A percentile compares a stretch with the other conserved stretches of the same genome.
Conservation (phyloP, 2,329 filamentous ascomycete genomes). For the Aspergillus hortae region DNA sequence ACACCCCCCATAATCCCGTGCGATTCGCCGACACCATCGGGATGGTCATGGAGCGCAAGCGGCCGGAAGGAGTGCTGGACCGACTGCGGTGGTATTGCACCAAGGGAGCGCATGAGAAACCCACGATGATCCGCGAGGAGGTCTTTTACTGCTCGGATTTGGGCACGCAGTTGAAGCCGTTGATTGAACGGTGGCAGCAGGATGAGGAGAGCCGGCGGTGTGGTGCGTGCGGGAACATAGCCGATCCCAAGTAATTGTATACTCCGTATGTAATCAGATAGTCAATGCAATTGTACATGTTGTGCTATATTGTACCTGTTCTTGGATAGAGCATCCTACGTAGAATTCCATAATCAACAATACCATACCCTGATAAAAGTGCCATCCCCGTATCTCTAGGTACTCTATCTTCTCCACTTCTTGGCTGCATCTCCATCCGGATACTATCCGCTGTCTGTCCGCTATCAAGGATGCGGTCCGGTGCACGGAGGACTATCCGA, state of each 20-base stretch:
- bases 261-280: background rate
- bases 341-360: no score
- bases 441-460: background rate
- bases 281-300: background rate
- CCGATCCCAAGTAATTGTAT: conserved; percentile 5
- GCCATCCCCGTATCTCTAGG: background rate
- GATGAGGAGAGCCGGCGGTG: conserved; percentile 12
- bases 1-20: conserved; percentile 81
- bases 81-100: conserved; percentile 71
- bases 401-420: background rate
- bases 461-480: background rate
- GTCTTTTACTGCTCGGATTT: conserved; percentile 15
- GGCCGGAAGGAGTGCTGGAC: conserved; percentile 67
- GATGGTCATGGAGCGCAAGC: conserved; percentile 77
- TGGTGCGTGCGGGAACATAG: conserved; percentile 10
- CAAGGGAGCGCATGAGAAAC: conserved; percentile 4
- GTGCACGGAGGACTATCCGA: background rate
- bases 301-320: no score
- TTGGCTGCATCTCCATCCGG: background rate
- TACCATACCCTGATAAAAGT: background rate
- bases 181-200: conserved; percentile 14
- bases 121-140: conserved; percentile 14
- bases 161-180: conserved; percentile 11
- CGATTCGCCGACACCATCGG: conserved; percentile 84
- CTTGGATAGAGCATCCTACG: no score